Evolutionary conservation across 2,329 filamentous ascomycete genomes (phyloP).

Genomic region (Calonectria montana): DNA sequence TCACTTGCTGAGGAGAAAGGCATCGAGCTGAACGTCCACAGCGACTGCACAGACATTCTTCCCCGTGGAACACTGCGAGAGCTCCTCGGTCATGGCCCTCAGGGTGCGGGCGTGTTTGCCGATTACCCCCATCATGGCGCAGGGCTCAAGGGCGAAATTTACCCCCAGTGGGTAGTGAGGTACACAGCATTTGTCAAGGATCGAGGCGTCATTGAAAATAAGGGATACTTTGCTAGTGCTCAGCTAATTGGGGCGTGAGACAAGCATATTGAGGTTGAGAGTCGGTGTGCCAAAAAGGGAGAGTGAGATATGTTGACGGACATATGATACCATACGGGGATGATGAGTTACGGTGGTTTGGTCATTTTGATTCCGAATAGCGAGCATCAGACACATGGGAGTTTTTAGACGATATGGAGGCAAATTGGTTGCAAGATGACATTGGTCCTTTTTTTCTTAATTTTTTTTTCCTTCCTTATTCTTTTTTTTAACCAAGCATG

Average conservation of each 20-base stretch:
- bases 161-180: conserved; percentile 94
- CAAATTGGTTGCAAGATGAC: conserved; percentile 41
- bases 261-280: background rate
- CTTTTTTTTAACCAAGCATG: conserved; percentile 79
- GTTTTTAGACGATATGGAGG: conserved; percentile 39
- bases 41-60: conserved; percentile 92
- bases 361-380: conserved; percentile 42
- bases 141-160: conserved; percentile 80
- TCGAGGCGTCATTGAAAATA: conserved; percentile 96
- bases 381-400: conserved; percentile 49
- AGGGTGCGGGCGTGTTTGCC: conserved; percentile 81
- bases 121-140: conserved; percentile 61
- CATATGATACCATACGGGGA: conserved; percentile 27
- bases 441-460: conserved; percentile 2
- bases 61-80: conserved; percentile 87
- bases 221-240: conserved; percentile 94
- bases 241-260: conserved; percentile 65
- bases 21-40: conserved; percentile 92
- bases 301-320: conserved; percentile 17
- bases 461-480: background rate
- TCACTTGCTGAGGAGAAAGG: conserved; percentile 83
- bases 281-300: background rate
- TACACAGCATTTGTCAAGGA: conserved; percentile 97
- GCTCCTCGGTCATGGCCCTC: conserved; percentile 77
- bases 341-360: conserved; percentile 27